Conservation (phyloP, 306 rosid genomes). For the Glycyrrhiza uralensis region DNA sequence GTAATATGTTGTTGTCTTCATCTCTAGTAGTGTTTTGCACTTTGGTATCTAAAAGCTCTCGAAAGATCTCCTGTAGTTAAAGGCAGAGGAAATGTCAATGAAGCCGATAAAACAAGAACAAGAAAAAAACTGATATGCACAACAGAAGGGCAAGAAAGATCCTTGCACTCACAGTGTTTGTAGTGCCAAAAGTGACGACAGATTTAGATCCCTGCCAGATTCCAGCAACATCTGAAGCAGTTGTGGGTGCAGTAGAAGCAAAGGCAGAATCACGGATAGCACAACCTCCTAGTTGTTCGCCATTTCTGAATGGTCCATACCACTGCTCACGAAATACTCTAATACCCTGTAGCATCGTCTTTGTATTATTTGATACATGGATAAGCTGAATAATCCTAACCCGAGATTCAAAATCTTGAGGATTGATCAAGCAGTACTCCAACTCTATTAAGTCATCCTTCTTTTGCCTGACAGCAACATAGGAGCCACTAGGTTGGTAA, state of each 20-base stretch:
- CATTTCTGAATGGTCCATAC: slow-evolving; percentile 98
- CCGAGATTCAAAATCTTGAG: slow-evolving; percentile 78
- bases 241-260: slow-evolving; percentile 64
- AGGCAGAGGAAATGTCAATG: neutral
- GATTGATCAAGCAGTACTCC: slow-evolving; percentile 84
- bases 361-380: slow-evolving; percentile 28
- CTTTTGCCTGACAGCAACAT: slow-evolving; percentile 67
- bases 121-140: neutral
- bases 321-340: slow-evolving; percentile 84
- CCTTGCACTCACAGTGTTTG: slow-evolving; percentile 50
- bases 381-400: slow-evolving; percentile 75
- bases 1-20: slow-evolving; percentile 53
- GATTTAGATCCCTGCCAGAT: slow-evolving; percentile 63
- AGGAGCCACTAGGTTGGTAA: slow-evolving; percentile 76
- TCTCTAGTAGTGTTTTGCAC: slow-evolving; percentile 47
- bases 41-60: slow-evolving; percentile 41
- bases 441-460: slow-evolving; percentile 57
- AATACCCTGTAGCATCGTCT: slow-evolving; percentile 46
- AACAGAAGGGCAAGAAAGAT: slow-evolving; percentile 13
- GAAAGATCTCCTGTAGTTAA: slow-evolving; percentile 45
- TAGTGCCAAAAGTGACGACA: slow-evolving; percentile 39
- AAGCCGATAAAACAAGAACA: slow-evolving; percentile 1
- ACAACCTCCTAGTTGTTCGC: slow-evolving; percentile 96
- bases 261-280: slow-evolving; percentile 84
- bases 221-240: slow-evolving; percentile 70